phyloP scores from a whole-genome alignment of 805 yeast species.

The Kluyveromyces starmeri region DNA sequence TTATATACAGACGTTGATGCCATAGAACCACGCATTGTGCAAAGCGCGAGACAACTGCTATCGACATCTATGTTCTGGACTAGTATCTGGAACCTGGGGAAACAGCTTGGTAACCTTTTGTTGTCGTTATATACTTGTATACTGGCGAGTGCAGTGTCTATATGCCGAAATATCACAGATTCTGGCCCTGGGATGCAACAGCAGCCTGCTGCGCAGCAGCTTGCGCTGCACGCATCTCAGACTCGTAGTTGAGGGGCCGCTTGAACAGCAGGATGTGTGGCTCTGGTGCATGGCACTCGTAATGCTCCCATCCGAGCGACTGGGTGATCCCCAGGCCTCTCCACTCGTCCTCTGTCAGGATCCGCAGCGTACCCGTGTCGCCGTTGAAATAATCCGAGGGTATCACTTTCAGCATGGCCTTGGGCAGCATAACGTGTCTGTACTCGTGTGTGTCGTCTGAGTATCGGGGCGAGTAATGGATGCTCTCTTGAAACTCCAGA shows the following conservation, averaged over 20 bases:
- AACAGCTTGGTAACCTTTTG: too few relatives aligned
- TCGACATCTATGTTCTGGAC: too few relatives aligned
- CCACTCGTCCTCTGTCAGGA: conserved; percentile 94
- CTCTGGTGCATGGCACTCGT: conserved; percentile 97
- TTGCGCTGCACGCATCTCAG: conserved; percentile 28
- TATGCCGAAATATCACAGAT: conserved; percentile 1
- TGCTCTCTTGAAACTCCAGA: conserved; percentile 84
- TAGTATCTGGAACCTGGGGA: too few relatives aligned
- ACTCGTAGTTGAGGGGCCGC: conserved; percentile 51
- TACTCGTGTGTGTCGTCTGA: conserved; percentile 89
- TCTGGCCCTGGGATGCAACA: conserved; percentile 9
- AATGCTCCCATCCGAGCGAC: conserved; percentile 95
- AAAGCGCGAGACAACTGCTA: too few relatives aligned
- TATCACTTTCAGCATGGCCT: conserved; percentile 86
- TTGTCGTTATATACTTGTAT: too few relatives aligned
- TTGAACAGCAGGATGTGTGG: conserved; percentile 91
- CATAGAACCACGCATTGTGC: too few relatives aligned
- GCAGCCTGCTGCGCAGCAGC: conserved; percentile 21
- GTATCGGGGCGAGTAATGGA: conserved; percentile 87
- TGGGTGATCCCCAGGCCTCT: conserved; percentile 96
- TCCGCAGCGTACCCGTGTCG: conserved; percentile 88
- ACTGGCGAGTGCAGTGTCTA: too few relatives aligned
- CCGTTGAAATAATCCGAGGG: conserved; percentile 91
- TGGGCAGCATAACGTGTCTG: conserved; percentile 94
- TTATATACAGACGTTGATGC: too few relatives aligned